Percentiles rank a stretch among this genome's conserved stretches.
Evolutionary conservation across 2,329 filamentous ascomycete genomes (phyloP).

Genomic region (Cucurbitaria berberidis): DNA sequence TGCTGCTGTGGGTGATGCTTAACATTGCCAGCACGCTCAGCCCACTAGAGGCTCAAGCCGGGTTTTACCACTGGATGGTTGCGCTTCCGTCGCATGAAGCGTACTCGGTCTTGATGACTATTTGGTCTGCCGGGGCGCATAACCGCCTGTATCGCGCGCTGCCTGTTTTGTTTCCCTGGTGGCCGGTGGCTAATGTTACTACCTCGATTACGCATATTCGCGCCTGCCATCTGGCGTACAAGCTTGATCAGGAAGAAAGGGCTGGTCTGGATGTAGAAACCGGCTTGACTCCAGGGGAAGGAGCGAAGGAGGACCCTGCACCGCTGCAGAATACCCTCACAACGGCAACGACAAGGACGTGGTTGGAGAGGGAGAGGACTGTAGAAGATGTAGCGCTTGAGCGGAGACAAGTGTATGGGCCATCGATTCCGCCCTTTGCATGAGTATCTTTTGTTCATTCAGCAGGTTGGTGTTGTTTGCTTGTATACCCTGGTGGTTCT

Average conservation of each 20-base stretch:
- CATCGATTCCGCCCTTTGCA: conserved; percentile 17
- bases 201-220: conserved; percentile 26
- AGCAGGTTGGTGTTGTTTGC: neutral
- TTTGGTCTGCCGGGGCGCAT: conserved; percentile 54
- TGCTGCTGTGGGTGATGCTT: conserved; percentile 54
- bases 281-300: neutral
- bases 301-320: neutral
- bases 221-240: conserved; percentile 31
- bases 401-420: conserved; percentile 23
- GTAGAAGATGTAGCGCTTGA: conserved; percentile 7
- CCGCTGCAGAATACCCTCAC: conserved; percentile 4
- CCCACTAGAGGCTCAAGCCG: conserved; percentile 53
- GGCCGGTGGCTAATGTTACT: conserved; percentile 33
- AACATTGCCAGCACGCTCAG: conserved; percentile 54
- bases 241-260: conserved; percentile 6
- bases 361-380: conserved; percentile 16
- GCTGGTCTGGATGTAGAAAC: conserved; percentile 6
- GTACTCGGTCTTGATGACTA: conserved; percentile 51
- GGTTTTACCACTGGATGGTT: conserved; percentile 52
- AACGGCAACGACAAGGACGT: neutral
- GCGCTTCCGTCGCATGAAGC: conserved; percentile 51
- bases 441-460: too few species aligned
- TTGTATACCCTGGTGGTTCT: neutral
- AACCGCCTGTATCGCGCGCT: conserved; percentile 50
- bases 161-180: conserved; percentile 53